Evolutionary conservation across 23 red algal genomes (phyloP), one percentile per base, ranked within the genome.

Genomic region (Gracilariopsis chorda): DNA sequence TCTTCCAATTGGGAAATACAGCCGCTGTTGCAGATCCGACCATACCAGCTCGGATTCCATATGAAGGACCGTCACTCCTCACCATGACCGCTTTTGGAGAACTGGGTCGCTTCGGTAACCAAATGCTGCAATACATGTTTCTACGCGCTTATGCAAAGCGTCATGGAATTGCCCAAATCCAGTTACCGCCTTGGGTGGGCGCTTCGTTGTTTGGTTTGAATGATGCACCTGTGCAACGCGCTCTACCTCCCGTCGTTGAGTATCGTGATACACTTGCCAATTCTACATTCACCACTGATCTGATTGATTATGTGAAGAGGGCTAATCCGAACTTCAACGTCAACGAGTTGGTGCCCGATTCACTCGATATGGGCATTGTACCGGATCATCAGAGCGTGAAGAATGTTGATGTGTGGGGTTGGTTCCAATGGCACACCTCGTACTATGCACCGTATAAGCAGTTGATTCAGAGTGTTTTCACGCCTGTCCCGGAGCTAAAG

Each of bases 381-480:
- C 47, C 43, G 5, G 80, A 82, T 20, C 24, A 30, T 0, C 6
- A 62, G 17, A 41, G 76, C 0, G 45, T 61, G 3, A 48, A 44
- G 24, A 99, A 99, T 36, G 83, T 93, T 17, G 97, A 99, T 53
- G 33, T 99, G 13, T 99, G 97, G 97, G 97, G 97, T n/a, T 99
- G 97, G 97, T 99, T 99, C 92, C 97, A 99, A 61, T 99, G 97
- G 97, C 97, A 99, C 81, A 99, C 83, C 20, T 62, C 90, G 41
- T 40, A 69, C 28, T 99, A 94, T 80, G 88, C 88, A 14, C 89
- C 90, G 53, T 90, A 91, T 87, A 94, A 94, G 77, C 28, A 57
- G 39, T 37, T 92, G 30, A 92, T 99, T 48, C 71, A 52, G 11
- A 36, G 78, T 37, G 92, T 67, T 14, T 99, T 99, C 68, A 91